Evolutionary conservation across 768 basidiomycete genomes (phyloP).

Genomic region (Leccinum broughii): DNA sequence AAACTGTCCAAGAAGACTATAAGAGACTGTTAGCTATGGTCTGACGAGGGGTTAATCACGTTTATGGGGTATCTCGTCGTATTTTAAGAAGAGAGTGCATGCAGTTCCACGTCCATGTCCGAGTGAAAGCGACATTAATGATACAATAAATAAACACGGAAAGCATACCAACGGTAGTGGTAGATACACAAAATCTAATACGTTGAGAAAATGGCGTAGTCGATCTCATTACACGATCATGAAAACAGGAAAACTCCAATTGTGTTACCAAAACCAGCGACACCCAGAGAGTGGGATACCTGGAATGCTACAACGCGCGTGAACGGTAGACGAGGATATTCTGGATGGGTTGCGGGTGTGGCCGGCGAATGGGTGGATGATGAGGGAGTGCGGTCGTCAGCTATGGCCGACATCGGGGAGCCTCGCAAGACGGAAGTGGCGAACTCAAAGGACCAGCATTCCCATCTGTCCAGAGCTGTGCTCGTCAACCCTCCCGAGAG

Average conservation of each 20-base stretch:
- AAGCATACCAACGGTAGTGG: constrained; percentile 11
- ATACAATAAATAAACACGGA: constrained; percentile 28
- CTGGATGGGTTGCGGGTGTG: constrained; percentile 7
- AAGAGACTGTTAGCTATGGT: constrained; percentile 68
- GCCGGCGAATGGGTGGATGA: constrained; percentile 5
- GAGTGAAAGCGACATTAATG: constrained; percentile 10
- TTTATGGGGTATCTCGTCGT: constrained; percentile 15
- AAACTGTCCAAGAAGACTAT: constrained; percentile 84
- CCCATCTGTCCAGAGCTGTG: constrained; percentile 78
- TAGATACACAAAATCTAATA: constrained; percentile 21
- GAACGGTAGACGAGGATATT: constrained; percentile 68
- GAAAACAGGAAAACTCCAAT: constrained; percentile 31
- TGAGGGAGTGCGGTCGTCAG: constrained; percentile 21
- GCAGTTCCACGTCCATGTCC: not conserved
- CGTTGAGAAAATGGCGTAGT: not conserved
- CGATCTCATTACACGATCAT: constrained; percentile 10
- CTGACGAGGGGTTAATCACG: constrained; percentile 4
- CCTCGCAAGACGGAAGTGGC: constrained; percentile 46
- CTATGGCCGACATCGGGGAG: constrained; percentile 52
- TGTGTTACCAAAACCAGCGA: constrained; percentile 82
- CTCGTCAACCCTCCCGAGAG: constrained; percentile 49
- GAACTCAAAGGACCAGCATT: constrained; percentile 77
- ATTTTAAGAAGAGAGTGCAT: not conserved
- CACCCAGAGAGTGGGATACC: constrained; percentile 46
- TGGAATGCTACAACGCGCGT: constrained; percentile 70